phyloP scores from a whole-genome alignment of 805 yeast genomes.

The Metschnikowia picachoensis region DNA sequence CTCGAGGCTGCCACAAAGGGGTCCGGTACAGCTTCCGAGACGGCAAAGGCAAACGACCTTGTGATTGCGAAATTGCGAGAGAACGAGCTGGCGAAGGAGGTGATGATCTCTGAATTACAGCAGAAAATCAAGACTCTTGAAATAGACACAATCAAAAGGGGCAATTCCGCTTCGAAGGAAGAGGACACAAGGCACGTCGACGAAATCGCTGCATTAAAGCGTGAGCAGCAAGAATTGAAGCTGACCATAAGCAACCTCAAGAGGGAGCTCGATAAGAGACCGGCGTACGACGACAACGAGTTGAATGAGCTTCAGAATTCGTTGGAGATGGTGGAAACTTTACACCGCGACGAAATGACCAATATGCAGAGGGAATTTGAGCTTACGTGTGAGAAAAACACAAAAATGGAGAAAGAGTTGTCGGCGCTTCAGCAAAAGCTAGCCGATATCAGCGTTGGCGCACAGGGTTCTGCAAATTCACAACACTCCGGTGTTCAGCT shows the following conservation, averaged over 20 bases:
- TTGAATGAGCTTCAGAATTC: conserved; percentile 41
- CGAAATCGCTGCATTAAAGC: not conserved
- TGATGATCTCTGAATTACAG: not conserved
- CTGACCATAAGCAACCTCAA: conserved; percentile 24
- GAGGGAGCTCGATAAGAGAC: conserved; percentile 35
- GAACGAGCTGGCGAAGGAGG: not conserved
- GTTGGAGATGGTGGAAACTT: conserved; percentile 39
- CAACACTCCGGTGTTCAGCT: no score
- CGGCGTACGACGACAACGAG: conserved; percentile 34
- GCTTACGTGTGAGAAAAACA: conserved; percentile 19
- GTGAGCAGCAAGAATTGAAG: conserved; percentile 1
- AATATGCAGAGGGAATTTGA: conserved; percentile 25
- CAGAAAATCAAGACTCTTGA: not conserved
- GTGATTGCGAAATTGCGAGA: conserved; percentile 1
- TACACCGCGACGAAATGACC: conserved; percentile 34
- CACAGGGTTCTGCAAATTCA: no score
- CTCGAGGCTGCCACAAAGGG: not conserved
- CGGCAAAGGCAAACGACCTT: not conserved
- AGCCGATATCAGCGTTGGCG: not conserved
- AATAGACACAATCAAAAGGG: not conserved
- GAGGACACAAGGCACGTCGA: not conserved
- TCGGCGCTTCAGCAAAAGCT: not conserved
- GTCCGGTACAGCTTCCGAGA: not conserved
- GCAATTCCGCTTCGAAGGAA: not conserved
- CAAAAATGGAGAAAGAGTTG: conserved; percentile 2